These are phyloP conservation scores for Suhomyces faveliae DNA, from an alignment of 805 yeast genomes.

Conservation along the genomic window DNA sequence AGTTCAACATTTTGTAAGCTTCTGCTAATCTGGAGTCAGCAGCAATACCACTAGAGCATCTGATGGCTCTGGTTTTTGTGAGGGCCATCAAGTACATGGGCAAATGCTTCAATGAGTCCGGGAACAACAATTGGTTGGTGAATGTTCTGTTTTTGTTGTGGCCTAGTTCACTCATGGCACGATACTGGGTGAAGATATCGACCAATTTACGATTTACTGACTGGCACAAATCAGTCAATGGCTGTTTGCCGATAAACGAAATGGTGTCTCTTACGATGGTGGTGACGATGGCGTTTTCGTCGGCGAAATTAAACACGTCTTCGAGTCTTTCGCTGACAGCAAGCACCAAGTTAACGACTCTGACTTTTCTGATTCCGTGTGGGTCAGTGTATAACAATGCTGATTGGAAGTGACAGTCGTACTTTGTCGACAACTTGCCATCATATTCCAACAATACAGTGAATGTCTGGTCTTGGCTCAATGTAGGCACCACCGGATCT, in stretches of 20 bases:
- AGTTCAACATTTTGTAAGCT: slow-evolving; percentile 48
- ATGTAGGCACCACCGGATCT: slow-evolving; percentile 73
- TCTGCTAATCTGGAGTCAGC: slow-evolving; percentile 67
- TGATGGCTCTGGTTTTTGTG: slow-evolving; percentile 64
- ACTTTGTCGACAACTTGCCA: slow-evolving; percentile 63
- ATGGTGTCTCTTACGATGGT: slow-evolving; percentile 41
- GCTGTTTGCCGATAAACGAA: slow-evolving; percentile 40
- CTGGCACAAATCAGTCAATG: slow-evolving; percentile 37
- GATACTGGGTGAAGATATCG: slow-evolving; percentile 48
- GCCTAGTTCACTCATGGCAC: slow-evolving; percentile 45
- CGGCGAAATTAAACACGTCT: slow-evolving; percentile 76
- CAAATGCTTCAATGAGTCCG: slow-evolving; percentile 72
- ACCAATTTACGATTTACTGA: slow-evolving; percentile 41
- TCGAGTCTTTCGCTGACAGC: slow-evolving; percentile 73
- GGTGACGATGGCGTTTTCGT: slow-evolving; percentile 51
- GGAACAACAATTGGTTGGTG: slow-evolving; percentile 69
- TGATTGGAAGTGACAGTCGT: slow-evolving; percentile 87
- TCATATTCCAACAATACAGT: slow-evolving; percentile 76
- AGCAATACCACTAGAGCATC: slow-evolving; percentile 45
- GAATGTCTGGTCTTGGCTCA: slow-evolving; percentile 61
- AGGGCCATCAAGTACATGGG: slow-evolving; percentile 68
- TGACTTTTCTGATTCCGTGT: slow-evolving; percentile 74
- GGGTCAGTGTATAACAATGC: slow-evolving; percentile 82
- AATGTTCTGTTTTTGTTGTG: slow-evolving; percentile 36
- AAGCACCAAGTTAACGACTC: slow-evolving; percentile 82